Conservation (phyloP, 1,139 yeast species). For the Scheffersomyces cryptocercus region DNA sequence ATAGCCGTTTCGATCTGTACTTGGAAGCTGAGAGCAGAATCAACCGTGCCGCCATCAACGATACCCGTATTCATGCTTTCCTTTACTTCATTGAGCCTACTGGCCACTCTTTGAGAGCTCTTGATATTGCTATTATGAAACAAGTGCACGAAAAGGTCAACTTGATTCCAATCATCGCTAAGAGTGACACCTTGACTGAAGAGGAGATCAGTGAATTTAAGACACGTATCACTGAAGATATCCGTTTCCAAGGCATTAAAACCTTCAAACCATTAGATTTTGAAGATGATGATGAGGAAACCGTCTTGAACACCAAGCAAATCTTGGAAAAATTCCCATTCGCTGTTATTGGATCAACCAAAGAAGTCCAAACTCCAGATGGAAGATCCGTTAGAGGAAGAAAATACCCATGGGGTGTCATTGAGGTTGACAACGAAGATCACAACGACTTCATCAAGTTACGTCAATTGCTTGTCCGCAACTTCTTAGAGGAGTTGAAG, state of each 20-base stretch:
- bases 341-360: slow-evolving; percentile 92
- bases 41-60: slow-evolving; percentile 70
- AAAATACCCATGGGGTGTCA: slow-evolving; percentile 95
- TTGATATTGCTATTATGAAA: slow-evolving; percentile 89
- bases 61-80: slow-evolving; percentile 84
- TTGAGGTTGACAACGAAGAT: slow-evolving; percentile 92
- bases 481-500: slow-evolving; percentile 90
- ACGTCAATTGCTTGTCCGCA: slow-evolving; percentile 86
- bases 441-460: slow-evolving; percentile 93
- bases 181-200: slow-evolving; percentile 89
- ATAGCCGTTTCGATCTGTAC: slow-evolving; percentile 79
- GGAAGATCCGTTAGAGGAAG: slow-evolving; percentile 91
- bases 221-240: slow-evolving; percentile 71
- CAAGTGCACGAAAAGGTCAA: slow-evolving; percentile 89
- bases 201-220: slow-evolving; percentile 82
- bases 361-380: slow-evolving; percentile 67
- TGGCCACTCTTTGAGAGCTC: slow-evolving; percentile 86
- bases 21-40: slow-evolving; percentile 90
- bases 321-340: slow-evolving; percentile 79
- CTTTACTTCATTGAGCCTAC: slow-evolving; percentile 95
- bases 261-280: slow-evolving; percentile 78
- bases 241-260: slow-evolving; percentile 71
- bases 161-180: slow-evolving; percentile 91
- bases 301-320: slow-evolving; percentile 62
- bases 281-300: slow-evolving; percentile 87